These are phyloP conservation scores for Pontederia crassipes DNA, from an alignment of 176 grass and related monocot genomes.

Conservation along the genomic window DNA sequence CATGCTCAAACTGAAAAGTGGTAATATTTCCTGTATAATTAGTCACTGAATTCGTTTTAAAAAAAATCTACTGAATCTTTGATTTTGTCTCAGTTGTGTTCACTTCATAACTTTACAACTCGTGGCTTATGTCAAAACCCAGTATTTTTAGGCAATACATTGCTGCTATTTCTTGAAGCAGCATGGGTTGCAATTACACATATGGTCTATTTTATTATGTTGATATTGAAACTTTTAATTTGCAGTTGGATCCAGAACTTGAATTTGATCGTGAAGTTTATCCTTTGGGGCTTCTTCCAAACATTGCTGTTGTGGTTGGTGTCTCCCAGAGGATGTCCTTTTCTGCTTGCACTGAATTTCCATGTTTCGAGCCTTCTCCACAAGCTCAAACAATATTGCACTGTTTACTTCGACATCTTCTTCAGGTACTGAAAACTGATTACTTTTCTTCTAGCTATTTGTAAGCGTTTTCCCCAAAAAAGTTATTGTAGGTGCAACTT, in stretches of 20 bases:
- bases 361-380: constrained; percentile 93
- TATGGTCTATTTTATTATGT: background rate
- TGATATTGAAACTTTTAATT: constrained; percentile 16
- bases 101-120: too few relatives aligned
- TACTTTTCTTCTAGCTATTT: background rate
- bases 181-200: background rate
- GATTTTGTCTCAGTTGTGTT: too few relatives aligned
- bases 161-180: background rate
- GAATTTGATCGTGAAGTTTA: constrained; percentile 98
- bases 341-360: constrained; percentile 77
- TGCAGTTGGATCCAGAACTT: constrained; percentile 95
- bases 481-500: too few relatives aligned
- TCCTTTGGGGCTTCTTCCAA: constrained; percentile 95
- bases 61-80: too few relatives aligned
- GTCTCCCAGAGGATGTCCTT: constrained; percentile 96
- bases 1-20: too few relatives aligned
- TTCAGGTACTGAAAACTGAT: constrained; percentile 46
- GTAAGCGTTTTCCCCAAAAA: too few relatives aligned
- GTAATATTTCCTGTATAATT: too few relatives aligned
- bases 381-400: constrained; percentile 98
- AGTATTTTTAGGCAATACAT: too few relatives aligned
- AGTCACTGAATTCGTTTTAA: too few relatives aligned
- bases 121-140: too few relatives aligned
- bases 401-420: constrained; percentile 88
- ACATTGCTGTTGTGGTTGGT: constrained; percentile 87